Conservation (phyloP, 2,329 filamentous ascomycete species). For the Fusarium irregulare region DNA sequence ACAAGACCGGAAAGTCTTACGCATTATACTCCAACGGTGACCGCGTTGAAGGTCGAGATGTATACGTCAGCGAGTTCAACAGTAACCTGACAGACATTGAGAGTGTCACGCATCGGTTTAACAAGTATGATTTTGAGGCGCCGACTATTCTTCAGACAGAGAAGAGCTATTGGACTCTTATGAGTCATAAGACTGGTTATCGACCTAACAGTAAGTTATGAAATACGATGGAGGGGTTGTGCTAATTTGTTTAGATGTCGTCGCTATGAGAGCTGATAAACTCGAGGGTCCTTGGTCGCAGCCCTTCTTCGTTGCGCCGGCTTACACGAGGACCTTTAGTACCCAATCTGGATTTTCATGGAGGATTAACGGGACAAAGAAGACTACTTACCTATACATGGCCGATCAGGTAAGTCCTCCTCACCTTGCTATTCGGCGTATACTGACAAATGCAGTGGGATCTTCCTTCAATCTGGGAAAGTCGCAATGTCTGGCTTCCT, state of each 20-base stretch:
- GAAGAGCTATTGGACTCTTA: conserved; percentile 68
- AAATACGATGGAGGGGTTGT: fast-evolving
- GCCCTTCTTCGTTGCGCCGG: conserved; percentile 60
- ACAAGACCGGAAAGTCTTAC: conserved; percentile 66
- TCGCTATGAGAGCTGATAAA: conserved; percentile 64
- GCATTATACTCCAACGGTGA: conserved; percentile 71
- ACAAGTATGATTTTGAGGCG: conserved; percentile 70
- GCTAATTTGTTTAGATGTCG: conserved; percentile 53
- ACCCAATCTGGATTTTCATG: conserved; percentile 64
- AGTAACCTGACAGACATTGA: conserved; percentile 63
- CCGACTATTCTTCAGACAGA: conserved; percentile 71
- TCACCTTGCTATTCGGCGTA: no score
- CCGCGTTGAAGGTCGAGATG: conserved; percentile 63
- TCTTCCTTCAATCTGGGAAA: conserved; percentile 64
- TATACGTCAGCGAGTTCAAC: conserved; percentile 67
- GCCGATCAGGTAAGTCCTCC: conserved; percentile 52
- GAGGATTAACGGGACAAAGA: conserved; percentile 57
- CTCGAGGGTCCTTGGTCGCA: conserved; percentile 64
- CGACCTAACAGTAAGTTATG: conserved; percentile 62
- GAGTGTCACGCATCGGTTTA: conserved; percentile 64
- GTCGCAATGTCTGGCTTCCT: conserved; percentile 66
- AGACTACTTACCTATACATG: conserved; percentile 62
- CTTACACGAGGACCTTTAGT: conserved; percentile 63
- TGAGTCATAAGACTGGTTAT: conserved; percentile 73
- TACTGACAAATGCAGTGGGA: conserved; percentile 55